Evolutionary conservation across 306 rosid species (phyloP), one percentile per base, ranked within the genome.

Genomic region (Sicyos edulis): DNA sequence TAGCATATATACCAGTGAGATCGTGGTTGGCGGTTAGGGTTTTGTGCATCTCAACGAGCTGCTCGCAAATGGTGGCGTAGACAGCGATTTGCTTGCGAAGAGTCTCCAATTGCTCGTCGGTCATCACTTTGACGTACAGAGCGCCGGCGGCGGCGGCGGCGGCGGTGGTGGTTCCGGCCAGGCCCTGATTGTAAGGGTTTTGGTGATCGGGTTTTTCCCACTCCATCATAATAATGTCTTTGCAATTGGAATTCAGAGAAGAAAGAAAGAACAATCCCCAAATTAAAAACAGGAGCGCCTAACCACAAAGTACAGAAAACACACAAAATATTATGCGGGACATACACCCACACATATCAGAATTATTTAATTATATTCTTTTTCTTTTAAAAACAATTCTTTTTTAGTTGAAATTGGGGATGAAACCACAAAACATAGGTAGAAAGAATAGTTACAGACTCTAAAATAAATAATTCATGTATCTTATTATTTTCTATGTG

Each of bases 21-120:
- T 93, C 95, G 22, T 86, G 96, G 17, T 88, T 97, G 64, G 97
- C 58, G 14, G 96, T 85, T 58, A 91, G 85, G 20, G 85, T 84
- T 70, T 80, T 85, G 73, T 93, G 99, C 95, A 91, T 85, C 83
- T 91, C 85, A 68, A 93, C 86, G 2, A 93, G 96, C 64, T 87
- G 92, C 17, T 93, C 96, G 22, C 92, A 93, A 21, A 93, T 91
- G 72, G 89, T 66, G 55, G 85, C 89, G 80, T 93, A 93, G 66
- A 83, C 86, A 0, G 97, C 89, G 59, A 93, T 93, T 63, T 93
- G 97, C 74, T 93, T 83, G 59, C 99, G 79, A 4, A 93, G 89
- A 74, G 97, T 91, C 67, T 93, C 97, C 78, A 93, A 78, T 63
- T 93, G 99, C 14, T 87, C 97, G 76, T 93, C 99, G 3, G 99